Conservation (phyloP, 2,329 filamentous ascomycete genomes). For the Lecanosticta acicola region DNA sequence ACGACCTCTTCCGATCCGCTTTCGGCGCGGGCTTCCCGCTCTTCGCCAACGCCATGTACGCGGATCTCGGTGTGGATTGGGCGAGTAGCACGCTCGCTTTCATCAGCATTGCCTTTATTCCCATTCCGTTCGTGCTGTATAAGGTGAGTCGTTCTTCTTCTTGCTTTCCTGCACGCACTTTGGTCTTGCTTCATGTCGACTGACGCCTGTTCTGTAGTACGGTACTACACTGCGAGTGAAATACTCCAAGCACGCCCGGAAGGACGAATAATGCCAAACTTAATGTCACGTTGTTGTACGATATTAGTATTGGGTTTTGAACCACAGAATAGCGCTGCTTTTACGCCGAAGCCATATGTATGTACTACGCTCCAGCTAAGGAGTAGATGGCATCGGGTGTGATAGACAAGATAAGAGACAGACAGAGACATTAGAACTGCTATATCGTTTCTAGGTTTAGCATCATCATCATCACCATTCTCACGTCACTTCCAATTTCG, state of each 20-base stretch:
- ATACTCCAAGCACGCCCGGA: conserved; percentile 37
- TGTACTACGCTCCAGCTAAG: too few species aligned
- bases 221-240: conserved; percentile 38
- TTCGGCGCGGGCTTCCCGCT: conserved; percentile 42
- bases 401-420: not conserved
- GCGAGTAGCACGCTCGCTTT: conserved; percentile 39
- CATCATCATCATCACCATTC: too few species aligned
- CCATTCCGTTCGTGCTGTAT: conserved; percentile 43
- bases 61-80: conserved; percentile 38
- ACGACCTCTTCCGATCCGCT: conserved; percentile 38
- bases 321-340: too few species aligned
- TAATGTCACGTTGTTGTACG: too few species aligned
- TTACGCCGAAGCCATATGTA: too few species aligned
- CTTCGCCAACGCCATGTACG: conserved; percentile 38
- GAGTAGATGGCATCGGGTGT: too few species aligned
- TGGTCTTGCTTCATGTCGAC: too few species aligned
- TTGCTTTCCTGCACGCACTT: not conserved
- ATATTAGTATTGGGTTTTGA: too few species aligned
- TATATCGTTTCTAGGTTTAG: not conserved
- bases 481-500: conserved; percentile 47
- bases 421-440: not conserved
- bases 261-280: conserved; percentile 39
- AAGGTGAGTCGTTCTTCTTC: conserved; percentile 20
- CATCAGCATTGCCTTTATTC: conserved; percentile 40
- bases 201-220: conserved; percentile 21